phyloP scores from a whole-genome alignment of 2,329 filamentous ascomycete genomes.

The Ascocoryne sarcoides region DNA sequence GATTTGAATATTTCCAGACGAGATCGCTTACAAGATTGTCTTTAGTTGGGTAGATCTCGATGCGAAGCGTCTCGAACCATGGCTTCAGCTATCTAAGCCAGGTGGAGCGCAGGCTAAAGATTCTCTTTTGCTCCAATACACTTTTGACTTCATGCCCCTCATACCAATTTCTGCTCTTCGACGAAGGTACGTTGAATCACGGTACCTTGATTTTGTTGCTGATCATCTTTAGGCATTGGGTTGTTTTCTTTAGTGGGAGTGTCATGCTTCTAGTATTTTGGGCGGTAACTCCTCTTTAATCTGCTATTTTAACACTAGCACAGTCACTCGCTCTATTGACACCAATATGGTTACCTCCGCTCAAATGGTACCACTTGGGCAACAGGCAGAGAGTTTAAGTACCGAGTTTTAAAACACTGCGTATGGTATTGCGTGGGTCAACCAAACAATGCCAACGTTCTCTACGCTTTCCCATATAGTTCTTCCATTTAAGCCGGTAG shows the following conservation, averaged over 20 bases:
- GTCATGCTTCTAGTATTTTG: slow-evolving; percentile 45
- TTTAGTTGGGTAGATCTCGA: slow-evolving; percentile 49
- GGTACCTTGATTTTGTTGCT: neutral
- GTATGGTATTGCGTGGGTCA: slow-evolving; percentile 39
- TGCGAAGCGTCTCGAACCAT: slow-evolving; percentile 49
- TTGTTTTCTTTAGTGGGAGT: slow-evolving; percentile 38
- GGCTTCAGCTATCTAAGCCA: slow-evolving; percentile 43
- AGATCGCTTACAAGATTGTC: neutral
- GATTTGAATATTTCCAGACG: no score
- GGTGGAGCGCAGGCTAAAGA: slow-evolving; percentile 35
- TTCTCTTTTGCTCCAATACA: slow-evolving; percentile 46
- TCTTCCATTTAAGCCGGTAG: slow-evolving; percentile 33
- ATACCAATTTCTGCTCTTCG: slow-evolving; percentile 34
- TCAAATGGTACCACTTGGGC: slow-evolving; percentile 19
- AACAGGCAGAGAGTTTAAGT: slow-evolving; percentile 29
- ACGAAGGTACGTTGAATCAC: slow-evolving; percentile 14
- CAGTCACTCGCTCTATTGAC: slow-evolving; percentile 19
- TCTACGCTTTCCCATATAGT: slow-evolving; percentile 36
- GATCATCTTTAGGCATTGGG: slow-evolving; percentile 39
- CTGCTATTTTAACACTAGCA: slow-evolving; percentile 41
- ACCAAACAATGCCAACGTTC: slow-evolving; percentile 36
- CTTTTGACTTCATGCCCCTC: slow-evolving; percentile 38
- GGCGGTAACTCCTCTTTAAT: slow-evolving; percentile 45
- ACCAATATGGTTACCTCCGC: slow-evolving; percentile 19
- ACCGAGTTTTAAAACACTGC: slow-evolving; percentile 35